Conservation (phyloP, 345 rosid species). For the Brassica nigra region DNA sequence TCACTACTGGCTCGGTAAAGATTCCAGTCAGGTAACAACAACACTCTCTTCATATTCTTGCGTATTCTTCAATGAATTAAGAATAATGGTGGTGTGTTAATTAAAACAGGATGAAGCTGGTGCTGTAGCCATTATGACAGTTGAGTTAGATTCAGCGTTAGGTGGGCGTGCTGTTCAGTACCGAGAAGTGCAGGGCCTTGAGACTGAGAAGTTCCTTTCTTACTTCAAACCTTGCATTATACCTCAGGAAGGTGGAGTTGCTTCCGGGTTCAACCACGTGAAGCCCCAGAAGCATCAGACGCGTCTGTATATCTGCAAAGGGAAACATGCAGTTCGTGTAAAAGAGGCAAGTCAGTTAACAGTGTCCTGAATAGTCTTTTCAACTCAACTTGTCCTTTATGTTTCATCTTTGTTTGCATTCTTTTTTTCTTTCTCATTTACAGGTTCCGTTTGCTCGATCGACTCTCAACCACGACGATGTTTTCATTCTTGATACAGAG, state of each 20-base stretch:
- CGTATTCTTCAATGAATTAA: neutral
- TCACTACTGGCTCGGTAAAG: constrained; percentile 96
- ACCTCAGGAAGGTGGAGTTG: constrained; percentile 93
- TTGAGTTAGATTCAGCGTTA: constrained; percentile 97
- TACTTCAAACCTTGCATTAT: constrained; percentile 97
- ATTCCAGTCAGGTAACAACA: constrained; percentile 67
- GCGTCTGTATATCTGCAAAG: constrained; percentile 88
- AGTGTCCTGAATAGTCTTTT: neutral
- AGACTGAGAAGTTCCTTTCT: constrained; percentile 89
- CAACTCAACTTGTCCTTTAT: neutral
- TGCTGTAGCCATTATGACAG: constrained; percentile 81
- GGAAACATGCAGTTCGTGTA: constrained; percentile 90
- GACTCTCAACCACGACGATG: constrained; percentile 92
- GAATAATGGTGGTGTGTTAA: constrained; percentile 26
- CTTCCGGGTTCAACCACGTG: constrained; percentile 82
- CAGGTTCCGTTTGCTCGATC: constrained; percentile 95
- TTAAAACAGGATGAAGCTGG: constrained; percentile 92
- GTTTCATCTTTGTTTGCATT: constrained; percentile 23
- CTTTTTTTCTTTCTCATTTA: constrained; percentile 19
- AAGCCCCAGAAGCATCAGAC: constrained; percentile 74
- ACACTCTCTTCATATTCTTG: neutral
- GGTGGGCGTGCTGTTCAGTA: constrained; percentile 99
- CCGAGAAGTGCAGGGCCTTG: constrained; percentile 96
- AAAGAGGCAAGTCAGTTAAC: constrained; percentile 70
- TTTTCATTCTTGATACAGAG: constrained; percentile 91